These are phyloP conservation scores for Candida sanyaensis DNA, from an alignment of 1,139 yeast species.

Conservation along the genomic window DNA sequence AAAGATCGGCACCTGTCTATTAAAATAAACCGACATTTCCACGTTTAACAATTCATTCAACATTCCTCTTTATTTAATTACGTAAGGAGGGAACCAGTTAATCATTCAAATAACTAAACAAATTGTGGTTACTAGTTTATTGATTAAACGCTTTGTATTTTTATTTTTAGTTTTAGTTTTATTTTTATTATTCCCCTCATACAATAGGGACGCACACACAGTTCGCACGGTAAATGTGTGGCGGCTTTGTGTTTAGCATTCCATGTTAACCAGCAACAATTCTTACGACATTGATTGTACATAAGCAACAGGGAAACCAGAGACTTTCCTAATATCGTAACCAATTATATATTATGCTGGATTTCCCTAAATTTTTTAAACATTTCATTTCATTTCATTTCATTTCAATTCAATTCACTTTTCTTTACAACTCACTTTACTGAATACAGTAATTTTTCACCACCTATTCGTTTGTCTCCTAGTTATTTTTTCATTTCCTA, in stretches of 20 bases:
- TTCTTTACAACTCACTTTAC: background rate
- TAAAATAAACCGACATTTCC: background rate
- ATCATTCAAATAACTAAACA: no score
- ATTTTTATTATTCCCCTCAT: background rate
- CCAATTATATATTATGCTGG: background rate
- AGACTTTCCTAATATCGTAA: conserved; percentile 1
- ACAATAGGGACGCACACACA: no score
- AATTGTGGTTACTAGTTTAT: no score
- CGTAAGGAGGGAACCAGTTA: no score
- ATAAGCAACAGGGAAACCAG: background rate
- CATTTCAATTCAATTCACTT: background rate
- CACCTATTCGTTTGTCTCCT: no score
- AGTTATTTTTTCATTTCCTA: background rate
- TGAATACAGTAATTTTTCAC: background rate
- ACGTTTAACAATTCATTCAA: background rate
- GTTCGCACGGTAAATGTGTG: no score
- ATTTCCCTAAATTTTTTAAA: background rate
- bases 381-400: background rate
- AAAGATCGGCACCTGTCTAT: background rate
- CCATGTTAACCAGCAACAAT: background rate
- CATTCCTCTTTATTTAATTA: background rate
- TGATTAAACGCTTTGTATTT: no score
- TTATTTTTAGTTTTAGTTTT: background rate
- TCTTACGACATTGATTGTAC: background rate
- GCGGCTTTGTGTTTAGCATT: background rate